Base-by-base conservation (phyloP, 2,329 filamentous ascomycete genomes). In the Parasarocladium wereldwijsianum region DNA sequence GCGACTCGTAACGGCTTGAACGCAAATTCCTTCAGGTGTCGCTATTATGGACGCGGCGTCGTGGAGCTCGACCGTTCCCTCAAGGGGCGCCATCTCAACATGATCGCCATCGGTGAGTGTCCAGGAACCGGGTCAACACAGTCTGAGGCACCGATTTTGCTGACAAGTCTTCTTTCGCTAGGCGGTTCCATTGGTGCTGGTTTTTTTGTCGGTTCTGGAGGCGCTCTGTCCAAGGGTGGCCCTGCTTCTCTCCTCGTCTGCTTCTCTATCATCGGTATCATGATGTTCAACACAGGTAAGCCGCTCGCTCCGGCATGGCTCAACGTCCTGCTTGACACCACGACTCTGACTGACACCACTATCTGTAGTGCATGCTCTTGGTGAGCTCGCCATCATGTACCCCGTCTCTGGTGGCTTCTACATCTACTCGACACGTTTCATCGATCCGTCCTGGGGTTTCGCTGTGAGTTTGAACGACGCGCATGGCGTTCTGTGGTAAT, bases 321-420 rank as follows among this genome's bases (percentile, higher is more conserved):
- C 13, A 9, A 16, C 13, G 2, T 19, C 2, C 8, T 9, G 3
- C 10, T 5, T 19, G 15, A 10, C 17, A 16, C 3, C 12, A 1
- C 15, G 9, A 15, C 15, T 17, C 12, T 5, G 26, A 26, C 15
- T 11, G 19, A 28, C 17, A 26, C 6, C 20, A 21, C 20, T n/a
- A 21, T 8, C 20, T 21, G 15, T 26, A 49, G 58, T 71, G 37
- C 65, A 66, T 40, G 66, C 67, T 37, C 58, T 72, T 34, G 68
- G 66, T 38, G 68, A 72, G 48, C 48, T 72, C 33, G 62, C 66
- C 24, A 60, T 70, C 38, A 57, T 70, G 50, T 72, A 60, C 38
- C 68, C 67, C 12, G 59, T 71, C 42, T 67, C 65, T 40, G 67
- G 67, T 44, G 64, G 63, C 36, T 72, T 72, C 55, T 70, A 67